Percentiles rank a stretch among this genome's conserved stretches.
Evolutionary conservation across 148 eudicot species (phyloP).

Genomic region (Spergularia marina): DNA sequence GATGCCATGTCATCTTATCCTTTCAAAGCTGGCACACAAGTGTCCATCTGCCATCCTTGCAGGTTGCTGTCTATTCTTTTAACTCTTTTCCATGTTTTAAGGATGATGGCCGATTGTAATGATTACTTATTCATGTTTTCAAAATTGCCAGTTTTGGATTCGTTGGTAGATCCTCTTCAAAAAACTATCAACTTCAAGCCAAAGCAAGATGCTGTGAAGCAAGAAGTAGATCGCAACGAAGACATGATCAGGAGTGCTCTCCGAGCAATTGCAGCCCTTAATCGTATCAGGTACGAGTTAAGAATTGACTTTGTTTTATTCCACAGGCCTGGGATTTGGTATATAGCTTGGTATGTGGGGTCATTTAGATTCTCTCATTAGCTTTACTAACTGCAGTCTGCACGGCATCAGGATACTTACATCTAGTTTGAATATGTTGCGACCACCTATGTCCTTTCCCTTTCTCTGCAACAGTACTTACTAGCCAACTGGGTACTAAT

Average conservation of each 20-base stretch:
- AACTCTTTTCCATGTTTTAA: background rate
- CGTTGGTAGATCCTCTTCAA: constrained; percentile 95
- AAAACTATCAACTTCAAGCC: constrained; percentile 86
- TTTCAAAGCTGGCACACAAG: constrained; percentile 88
- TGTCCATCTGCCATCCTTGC: constrained; percentile 95
- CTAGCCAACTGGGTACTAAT: too few relatives aligned
- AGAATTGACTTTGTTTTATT: constrained; percentile 5
- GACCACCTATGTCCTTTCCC: background rate
- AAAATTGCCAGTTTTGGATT: constrained; percentile 71
- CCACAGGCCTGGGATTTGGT: background rate
- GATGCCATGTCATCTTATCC: constrained; percentile 98
- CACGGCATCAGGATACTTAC: background rate
- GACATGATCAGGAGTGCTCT: constrained; percentile 98
- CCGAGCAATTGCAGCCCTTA: constrained; percentile 79
- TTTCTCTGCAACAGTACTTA: too few relatives aligned
- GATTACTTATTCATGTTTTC: constrained; percentile 12
- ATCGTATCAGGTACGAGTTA: constrained; percentile 62
- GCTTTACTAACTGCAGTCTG: background rate
- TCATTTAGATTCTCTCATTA: background rate
- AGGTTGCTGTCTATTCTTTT: constrained; percentile 39
- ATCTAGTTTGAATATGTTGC: background rate
- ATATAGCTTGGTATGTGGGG: background rate
- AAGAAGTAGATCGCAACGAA: constrained; percentile 99
- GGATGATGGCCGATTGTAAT: background rate
- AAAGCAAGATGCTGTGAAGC: constrained; percentile 97